Percentiles rank a stretch among this genome's conserved stretches.
These are phyloP conservation scores for Penicillium sclerotiorum DNA, from an alignment of 2,329 filamentous ascomycete genomes.

Conservation along the genomic window DNA sequence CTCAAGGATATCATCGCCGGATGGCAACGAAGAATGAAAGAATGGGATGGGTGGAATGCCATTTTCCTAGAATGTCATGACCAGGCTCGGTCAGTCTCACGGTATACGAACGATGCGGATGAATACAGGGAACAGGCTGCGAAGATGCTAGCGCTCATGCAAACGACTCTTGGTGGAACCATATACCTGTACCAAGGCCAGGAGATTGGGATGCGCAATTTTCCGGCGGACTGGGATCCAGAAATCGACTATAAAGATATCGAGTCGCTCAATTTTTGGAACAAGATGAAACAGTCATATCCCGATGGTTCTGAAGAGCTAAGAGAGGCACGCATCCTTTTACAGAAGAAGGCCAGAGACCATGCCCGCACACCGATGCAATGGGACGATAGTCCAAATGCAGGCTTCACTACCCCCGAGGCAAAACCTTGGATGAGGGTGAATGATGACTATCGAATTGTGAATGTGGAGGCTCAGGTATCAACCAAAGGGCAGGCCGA, in stretches of 20 bases:
- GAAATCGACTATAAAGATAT: conserved; percentile 3
- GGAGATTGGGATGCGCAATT: conserved; percentile 10
- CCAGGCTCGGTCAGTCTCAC: conserved; percentile 53
- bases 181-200: conserved; percentile 12
- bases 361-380: conserved; percentile 6
- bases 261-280: conserved; percentile 2
- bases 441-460: neutral
- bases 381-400: neutral
- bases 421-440: neutral
- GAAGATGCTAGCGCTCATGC: conserved; percentile 47
- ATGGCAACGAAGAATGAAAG: conserved; percentile 54
- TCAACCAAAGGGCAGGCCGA: neutral
- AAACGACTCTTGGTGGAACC: conserved; percentile 33
- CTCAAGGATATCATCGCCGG: conserved; percentile 43
- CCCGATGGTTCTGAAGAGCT: neutral
- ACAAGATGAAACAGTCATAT: neutral
- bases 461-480: neutral
- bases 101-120: conserved; percentile 53
- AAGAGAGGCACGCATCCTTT: neutral
- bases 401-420: neutral
- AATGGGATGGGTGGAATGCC: conserved; percentile 54
- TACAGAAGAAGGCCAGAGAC: conserved; percentile 2
- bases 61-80: conserved; percentile 59
- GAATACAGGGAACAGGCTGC: conserved; percentile 49
- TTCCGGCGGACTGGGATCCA: neutral